Conservation (phyloP, 2,329 filamentous ascomycete genomes). For the Fusarium longipes region DNA sequence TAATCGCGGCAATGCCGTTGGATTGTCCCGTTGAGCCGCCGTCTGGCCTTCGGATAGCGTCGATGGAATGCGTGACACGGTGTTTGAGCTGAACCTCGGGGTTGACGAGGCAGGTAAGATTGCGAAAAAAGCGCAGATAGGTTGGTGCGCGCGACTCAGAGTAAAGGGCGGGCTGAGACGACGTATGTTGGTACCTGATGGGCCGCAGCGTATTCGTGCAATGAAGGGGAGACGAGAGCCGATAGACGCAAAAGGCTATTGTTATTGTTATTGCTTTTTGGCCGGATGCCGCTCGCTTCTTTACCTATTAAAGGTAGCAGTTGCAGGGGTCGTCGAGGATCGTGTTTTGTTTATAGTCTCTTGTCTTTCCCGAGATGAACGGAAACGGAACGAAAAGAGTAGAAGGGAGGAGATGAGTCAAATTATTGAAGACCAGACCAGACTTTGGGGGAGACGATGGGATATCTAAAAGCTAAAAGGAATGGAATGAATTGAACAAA, state of each 20-base stretch:
- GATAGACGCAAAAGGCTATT: constrained; percentile 12
- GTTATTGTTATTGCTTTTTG: constrained; percentile 31
- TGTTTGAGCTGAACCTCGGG: too few species aligned
- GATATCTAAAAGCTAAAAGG: constrained; percentile 7
- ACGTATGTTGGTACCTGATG: constrained; percentile 17
- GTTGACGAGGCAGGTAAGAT: background rate
- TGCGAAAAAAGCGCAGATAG: constrained; percentile 1
- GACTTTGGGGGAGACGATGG: constrained; percentile 1
- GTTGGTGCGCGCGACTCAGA: background rate
- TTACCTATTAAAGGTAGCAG: constrained; percentile 7
- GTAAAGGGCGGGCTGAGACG: constrained; percentile 31
- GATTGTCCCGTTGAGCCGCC: constrained; percentile 37
- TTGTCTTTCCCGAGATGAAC: constrained; percentile 32
- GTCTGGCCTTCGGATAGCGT: constrained; percentile 34
- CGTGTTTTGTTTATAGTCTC: constrained; percentile 34
- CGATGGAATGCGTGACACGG: constrained; percentile 14
- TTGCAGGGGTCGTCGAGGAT: constrained; percentile 20
- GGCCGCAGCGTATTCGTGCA: constrained; percentile 27
- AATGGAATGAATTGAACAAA: constrained; percentile 10
- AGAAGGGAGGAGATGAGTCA: constrained; percentile 16
- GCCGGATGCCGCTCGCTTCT: constrained; percentile 24
- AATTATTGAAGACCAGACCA: background rate
- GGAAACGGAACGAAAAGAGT: constrained; percentile 13
- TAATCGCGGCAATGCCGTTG: constrained; percentile 47
- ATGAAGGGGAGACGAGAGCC: constrained; percentile 15